These are phyloP conservation scores for Arachnopeziza araneosa DNA, from an alignment of 2,329 filamentous ascomycete genomes.

Conservation along the genomic window DNA sequence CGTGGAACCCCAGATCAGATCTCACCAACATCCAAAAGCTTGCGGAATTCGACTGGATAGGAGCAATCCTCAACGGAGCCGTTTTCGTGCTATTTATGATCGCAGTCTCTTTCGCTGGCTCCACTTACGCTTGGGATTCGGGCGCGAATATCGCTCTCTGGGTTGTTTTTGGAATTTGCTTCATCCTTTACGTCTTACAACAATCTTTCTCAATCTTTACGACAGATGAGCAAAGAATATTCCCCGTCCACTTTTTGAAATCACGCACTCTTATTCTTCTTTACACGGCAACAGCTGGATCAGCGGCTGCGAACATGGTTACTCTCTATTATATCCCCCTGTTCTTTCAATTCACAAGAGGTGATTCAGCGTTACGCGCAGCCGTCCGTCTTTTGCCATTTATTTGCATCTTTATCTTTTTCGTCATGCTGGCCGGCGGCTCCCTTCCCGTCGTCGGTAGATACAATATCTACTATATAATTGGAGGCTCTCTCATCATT, in stretches of 20 bases:
- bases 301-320: constrained; percentile 42
- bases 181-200: constrained; percentile 7
- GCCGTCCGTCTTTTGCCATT: constrained; percentile 31
- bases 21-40: constrained; percentile 7
- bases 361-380: constrained; percentile 40
- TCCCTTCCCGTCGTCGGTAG: constrained; percentile 35
- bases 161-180: constrained; percentile 38
- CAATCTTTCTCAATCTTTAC: constrained; percentile 22
- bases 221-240: constrained; percentile 11
- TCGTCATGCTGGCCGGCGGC: constrained; percentile 34
- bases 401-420: constrained; percentile 33
- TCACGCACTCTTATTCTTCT: constrained; percentile 17
- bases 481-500: constrained; percentile 29
- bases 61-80: constrained; percentile 27
- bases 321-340: constrained; percentile 41
- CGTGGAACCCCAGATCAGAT: constrained; percentile 3
- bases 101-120: constrained; percentile 25
- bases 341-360: constrained; percentile 43
- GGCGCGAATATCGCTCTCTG: constrained; percentile 22
- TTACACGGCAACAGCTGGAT: constrained; percentile 21
- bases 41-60: constrained; percentile 30
- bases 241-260: constrained; percentile 19
- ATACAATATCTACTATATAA: constrained; percentile 28
- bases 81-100: constrained; percentile 23
- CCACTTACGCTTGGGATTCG: constrained; percentile 21